phyloP scores from a whole-genome alignment of 2,329 filamentous ascomycete genomes.

The Alternaria sp. region DNA sequence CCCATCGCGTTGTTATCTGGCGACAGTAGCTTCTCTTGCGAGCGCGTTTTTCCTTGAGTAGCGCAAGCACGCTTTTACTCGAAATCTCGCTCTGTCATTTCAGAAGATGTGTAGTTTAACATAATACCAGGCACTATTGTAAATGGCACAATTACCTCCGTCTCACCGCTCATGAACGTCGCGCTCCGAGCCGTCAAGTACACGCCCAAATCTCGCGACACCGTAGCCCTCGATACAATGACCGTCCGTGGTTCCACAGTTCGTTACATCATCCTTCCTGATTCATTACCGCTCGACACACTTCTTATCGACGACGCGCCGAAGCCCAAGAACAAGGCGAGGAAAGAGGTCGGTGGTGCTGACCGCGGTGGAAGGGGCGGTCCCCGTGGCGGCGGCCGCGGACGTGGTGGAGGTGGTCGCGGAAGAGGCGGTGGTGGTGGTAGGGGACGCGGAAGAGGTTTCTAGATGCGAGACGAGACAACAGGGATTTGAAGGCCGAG shows the following conservation, averaged over 20 bases:
- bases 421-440: constrained; percentile 55
- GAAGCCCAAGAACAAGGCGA: constrained; percentile 99
- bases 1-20: not conserved
- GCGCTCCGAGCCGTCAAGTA: constrained; percentile 95
- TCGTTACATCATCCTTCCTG: constrained; percentile 94
- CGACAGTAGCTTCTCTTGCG: not conserved
- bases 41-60: constrained; percentile 4
- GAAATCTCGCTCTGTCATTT: not conserved
- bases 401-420: constrained; percentile 53
- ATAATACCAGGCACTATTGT: constrained; percentile 79
- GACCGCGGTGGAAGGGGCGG: constrained; percentile 54
- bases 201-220: constrained; percentile 87
- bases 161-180: constrained; percentile 99
- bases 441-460: constrained; percentile 51
- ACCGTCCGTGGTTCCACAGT: constrained; percentile 96
- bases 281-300: constrained; percentile 93
- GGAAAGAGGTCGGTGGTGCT: constrained; percentile 76
- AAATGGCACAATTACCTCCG: constrained; percentile 94
- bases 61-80: constrained; percentile 10
- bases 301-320: constrained; percentile 94
- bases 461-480: constrained; percentile 23
- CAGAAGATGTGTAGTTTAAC: constrained; percentile 8
- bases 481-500: constrained; percentile 15
- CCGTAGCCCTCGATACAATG: constrained; percentile 90
- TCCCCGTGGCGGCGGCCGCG: constrained; percentile 51